Evolutionary conservation across 345 rosid genomes (phyloP).

Genomic region (Hibiscus syriacus): DNA sequence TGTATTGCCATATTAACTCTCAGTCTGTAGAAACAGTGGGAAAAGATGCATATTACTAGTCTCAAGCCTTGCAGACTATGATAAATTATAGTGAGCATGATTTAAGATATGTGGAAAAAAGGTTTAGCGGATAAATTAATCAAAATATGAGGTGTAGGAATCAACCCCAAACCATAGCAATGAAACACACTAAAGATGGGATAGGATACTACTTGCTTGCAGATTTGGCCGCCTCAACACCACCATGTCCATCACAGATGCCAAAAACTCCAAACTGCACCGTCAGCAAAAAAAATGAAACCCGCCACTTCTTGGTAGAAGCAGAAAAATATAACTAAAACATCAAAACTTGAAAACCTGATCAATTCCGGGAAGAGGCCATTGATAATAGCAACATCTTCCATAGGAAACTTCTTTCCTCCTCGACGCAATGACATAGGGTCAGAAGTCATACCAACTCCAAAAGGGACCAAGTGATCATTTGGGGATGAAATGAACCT

Average conservation of each 20-base stretch:
- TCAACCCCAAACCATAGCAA: constrained; percentile 6
- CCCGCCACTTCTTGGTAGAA: constrained; percentile 12
- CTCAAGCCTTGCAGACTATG: background rate
- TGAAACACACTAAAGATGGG: constrained; percentile 14
- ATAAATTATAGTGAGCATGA: background rate
- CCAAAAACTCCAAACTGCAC: constrained; percentile 93
- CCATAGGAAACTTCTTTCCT: constrained; percentile 90
- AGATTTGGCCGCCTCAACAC: constrained; percentile 78
- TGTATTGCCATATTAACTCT: background rate
- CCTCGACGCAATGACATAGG: constrained; percentile 95
- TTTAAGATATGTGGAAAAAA: background rate
- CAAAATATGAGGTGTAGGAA: background rate
- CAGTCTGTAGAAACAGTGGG: background rate
- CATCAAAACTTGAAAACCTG: constrained; percentile 44
- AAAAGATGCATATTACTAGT: background rate
- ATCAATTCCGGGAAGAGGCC: constrained; percentile 82
- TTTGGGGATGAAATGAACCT: constrained; percentile 57
- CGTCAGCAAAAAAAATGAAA: background rate
- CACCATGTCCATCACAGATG: constrained; percentile 97
- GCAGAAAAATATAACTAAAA: constrained; percentile 3
- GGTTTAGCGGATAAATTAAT: background rate
- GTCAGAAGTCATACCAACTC: constrained; percentile 83
- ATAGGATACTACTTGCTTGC: constrained; percentile 76
- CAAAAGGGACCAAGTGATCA: constrained; percentile 51
- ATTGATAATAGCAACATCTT: constrained; percentile 84